Percentiles rank a stretch among this genome's conserved stretches.
Conservation (phyloP, 2,329 filamentous ascomycete species). For the Curvularia lunata region DNA sequence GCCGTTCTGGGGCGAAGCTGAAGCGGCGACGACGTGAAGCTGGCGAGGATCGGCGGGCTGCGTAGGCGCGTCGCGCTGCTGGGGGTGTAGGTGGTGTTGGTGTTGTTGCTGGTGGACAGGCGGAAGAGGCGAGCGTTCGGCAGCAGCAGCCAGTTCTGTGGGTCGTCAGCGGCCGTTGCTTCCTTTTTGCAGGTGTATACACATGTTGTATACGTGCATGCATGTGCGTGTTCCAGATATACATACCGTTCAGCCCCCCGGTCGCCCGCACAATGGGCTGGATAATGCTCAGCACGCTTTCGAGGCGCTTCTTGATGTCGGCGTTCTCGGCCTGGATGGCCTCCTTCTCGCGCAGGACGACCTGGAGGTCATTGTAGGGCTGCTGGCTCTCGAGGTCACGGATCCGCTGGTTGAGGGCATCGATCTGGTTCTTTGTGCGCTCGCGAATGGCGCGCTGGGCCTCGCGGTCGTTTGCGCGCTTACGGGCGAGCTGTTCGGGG, state of each 20-base stretch:
- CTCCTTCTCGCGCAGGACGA: slow-evolving; percentile 76
- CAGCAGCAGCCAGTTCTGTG: slow-evolving; percentile 57
- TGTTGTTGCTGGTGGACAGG: slow-evolving; percentile 32
- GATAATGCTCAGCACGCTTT: slow-evolving; percentile 68
- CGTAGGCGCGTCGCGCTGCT: slow-evolving; percentile 18
- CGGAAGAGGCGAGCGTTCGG: slow-evolving; percentile 55
- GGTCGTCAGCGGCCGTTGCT: slow-evolving; percentile 14
- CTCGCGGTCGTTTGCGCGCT: slow-evolving; percentile 88
- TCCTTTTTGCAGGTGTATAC: not conserved
- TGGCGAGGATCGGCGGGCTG: slow-evolving; percentile 28
- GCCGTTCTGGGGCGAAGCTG: slow-evolving; percentile 33
- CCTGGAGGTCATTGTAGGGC: slow-evolving; percentile 83
- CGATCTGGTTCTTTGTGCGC: slow-evolving; percentile 80
- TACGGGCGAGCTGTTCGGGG: slow-evolving; percentile 85
- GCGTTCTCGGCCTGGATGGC: slow-evolving; percentile 78
- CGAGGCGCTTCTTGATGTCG: slow-evolving; percentile 73
- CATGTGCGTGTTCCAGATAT: not conserved
- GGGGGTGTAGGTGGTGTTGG: slow-evolving; percentile 17
- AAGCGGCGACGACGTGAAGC: slow-evolving; percentile 25
- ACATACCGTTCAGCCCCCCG: slow-evolving; percentile 55
- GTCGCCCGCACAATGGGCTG: slow-evolving; percentile 61
- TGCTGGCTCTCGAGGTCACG: slow-evolving; percentile 78
- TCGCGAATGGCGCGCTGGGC: slow-evolving; percentile 85
- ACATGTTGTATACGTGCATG: not conserved
- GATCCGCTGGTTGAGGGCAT: slow-evolving; percentile 73